Evolutionary conservation across 192 early-diverging fungal genomes (phyloP).

Genomic region (Umbelopsis sp.): DNA sequence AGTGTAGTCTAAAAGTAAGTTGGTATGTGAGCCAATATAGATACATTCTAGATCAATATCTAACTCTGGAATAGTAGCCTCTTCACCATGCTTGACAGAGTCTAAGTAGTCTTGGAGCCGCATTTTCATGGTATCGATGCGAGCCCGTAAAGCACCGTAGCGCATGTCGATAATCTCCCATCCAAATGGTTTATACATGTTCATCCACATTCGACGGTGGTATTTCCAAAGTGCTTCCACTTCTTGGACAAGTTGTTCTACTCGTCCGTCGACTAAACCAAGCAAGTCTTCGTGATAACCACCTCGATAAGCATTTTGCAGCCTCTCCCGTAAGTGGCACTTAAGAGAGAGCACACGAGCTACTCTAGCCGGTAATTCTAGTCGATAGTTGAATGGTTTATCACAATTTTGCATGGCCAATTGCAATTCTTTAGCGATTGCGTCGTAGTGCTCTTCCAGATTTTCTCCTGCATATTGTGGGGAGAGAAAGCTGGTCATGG

Average conservation of each 20-base stretch:
- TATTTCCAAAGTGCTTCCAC: constrained; percentile 78
- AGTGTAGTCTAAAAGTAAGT: constrained; percentile 68
- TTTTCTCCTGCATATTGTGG: constrained; percentile 76
- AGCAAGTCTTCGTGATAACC: constrained; percentile 56
- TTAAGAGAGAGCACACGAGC: constrained; percentile 73
- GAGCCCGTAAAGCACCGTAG: constrained; percentile 74
- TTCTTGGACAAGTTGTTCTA: constrained; percentile 60
- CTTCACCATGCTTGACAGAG: constrained; percentile 21
- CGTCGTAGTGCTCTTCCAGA: constrained; percentile 67
- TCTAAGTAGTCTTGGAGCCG: constrained; percentile 64
- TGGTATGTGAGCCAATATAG: constrained; percentile 68
- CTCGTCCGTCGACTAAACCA: constrained; percentile 57
- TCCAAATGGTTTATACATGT: constrained; percentile 84
- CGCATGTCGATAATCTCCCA: constrained; percentile 84
- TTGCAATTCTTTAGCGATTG: constrained; percentile 55
- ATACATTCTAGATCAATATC: constrained; percentile 67
- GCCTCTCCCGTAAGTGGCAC: constrained; percentile 64
- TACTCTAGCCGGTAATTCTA: constrained; percentile 69
- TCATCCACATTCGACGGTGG: constrained; percentile 79
- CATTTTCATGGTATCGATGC: constrained; percentile 70
- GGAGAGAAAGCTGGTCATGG: constrained; percentile 72
- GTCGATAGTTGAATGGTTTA: constrained; percentile 67
- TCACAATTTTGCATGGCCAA: constrained; percentile 49
- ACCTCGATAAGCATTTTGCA: constrained; percentile 61
- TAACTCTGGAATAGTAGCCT: constrained; percentile 62